phyloP scores from a whole-genome alignment of 345 rosid genomes.

The Salix viminalis region DNA sequence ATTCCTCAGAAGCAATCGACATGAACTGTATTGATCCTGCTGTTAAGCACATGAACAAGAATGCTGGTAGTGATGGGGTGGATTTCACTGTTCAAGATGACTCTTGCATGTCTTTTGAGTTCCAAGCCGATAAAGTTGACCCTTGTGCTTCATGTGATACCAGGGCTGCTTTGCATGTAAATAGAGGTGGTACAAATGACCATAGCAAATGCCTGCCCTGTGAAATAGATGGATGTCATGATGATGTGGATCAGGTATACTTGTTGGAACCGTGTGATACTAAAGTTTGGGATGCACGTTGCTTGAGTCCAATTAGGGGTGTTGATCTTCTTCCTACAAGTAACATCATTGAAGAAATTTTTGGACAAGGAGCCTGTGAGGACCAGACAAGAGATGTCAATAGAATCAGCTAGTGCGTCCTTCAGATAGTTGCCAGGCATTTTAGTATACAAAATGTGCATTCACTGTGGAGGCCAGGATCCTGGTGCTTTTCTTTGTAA shows the following conservation, averaged over 20 bases:
- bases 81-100: slow-evolving; percentile 35
- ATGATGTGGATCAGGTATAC: slow-evolving; percentile 32
- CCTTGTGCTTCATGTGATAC: slow-evolving; percentile 10
- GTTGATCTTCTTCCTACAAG: slow-evolving; percentile 48
- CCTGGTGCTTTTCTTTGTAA: background rate
- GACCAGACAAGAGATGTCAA: slow-evolving; percentile 31
- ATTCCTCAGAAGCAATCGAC: slow-evolving; percentile 12
- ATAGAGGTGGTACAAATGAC: slow-evolving; percentile 11
- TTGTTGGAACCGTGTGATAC: slow-evolving; percentile 39
- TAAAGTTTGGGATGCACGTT: slow-evolving; percentile 41
- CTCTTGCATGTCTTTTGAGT: slow-evolving; percentile 46
- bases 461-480: background rate
- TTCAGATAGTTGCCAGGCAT: background rate
- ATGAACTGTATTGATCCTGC: slow-evolving; percentile 15
- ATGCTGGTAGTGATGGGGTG: slow-evolving; percentile 18
- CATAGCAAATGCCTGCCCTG: slow-evolving; percentile 13
- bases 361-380: slow-evolving; percentile 42
- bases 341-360: slow-evolving; percentile 60
- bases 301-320: slow-evolving; percentile 31
- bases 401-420: slow-evolving; percentile 12
- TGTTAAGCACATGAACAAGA: slow-evolving; percentile 12
- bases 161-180: slow-evolving; percentile 11
- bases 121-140: slow-evolving; percentile 26
- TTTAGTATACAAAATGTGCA: background rate
- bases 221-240: slow-evolving; percentile 32